Evolutionary conservation across 139 green algal species (phyloP).

Genomic region (Chlamydomonas schloesseri): DNA sequence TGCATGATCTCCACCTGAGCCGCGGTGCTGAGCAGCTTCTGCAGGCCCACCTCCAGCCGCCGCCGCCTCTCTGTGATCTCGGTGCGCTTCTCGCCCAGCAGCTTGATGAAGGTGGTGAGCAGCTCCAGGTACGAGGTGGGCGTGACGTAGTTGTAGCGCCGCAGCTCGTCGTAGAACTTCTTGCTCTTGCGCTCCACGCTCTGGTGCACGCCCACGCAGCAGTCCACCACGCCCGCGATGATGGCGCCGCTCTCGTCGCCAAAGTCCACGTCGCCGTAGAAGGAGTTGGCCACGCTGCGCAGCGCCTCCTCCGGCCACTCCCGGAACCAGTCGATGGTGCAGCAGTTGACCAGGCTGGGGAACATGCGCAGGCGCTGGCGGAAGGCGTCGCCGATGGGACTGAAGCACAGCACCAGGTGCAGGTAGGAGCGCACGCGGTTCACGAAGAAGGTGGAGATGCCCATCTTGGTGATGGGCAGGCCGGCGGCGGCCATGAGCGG

Average conservation of each 20-base stretch:
- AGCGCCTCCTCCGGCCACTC: conserved; percentile 86
- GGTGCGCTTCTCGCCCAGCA: conserved; percentile 67
- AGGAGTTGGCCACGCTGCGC: conserved; percentile 65
- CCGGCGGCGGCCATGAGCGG: conserved; percentile 72
- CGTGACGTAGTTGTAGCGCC: conserved; percentile 73
- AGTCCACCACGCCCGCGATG: conserved; percentile 64
- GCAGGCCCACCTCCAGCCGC: conserved; percentile 79
- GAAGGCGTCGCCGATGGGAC: conserved; percentile 85
- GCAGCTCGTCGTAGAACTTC: conserved; percentile 78
- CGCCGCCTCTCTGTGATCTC: conserved; percentile 61
- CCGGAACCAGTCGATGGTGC: conserved; percentile 90
- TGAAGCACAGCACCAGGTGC: conserved; percentile 88
- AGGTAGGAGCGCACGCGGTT: conserved; percentile 72
- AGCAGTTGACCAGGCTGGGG: conserved; percentile 89
- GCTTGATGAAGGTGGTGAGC: conserved; percentile 75
- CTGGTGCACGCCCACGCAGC: conserved; percentile 78
- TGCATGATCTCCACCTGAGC: conserved; percentile 77
- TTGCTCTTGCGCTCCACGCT: conserved; percentile 71
- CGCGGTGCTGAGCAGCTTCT: conserved; percentile 81
- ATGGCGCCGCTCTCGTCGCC: conserved; percentile 20
- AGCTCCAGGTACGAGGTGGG: conserved; percentile 82
- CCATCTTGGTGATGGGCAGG: conserved; percentile 72
- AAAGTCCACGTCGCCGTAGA: conserved; percentile 54
- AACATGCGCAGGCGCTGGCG: conserved; percentile 90
- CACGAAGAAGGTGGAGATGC: conserved; percentile 73